phyloP scores from a whole-genome alignment of 169 alveolate species.

The Hepatocystis sp. region DNA sequence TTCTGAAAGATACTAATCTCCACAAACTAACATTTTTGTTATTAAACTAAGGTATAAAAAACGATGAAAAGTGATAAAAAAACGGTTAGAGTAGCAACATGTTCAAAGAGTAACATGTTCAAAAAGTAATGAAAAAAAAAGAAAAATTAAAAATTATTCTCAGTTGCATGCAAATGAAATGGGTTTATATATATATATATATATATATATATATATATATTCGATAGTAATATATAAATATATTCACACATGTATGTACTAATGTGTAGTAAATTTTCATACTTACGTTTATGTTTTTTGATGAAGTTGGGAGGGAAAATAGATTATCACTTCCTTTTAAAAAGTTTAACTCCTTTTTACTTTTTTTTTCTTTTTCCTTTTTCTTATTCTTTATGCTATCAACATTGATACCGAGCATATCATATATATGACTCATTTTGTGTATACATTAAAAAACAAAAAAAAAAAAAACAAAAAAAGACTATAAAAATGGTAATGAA shows the following conservation, averaged over 20 bases:
- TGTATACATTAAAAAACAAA: neutral
- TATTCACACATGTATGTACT: neutral
- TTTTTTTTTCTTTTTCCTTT: conserved; percentile 66
- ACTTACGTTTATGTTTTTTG: conserved; percentile 56
- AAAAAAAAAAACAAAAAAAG: neutral
- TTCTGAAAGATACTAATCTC: conserved; percentile 81
- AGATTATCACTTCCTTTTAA: conserved; percentile 56
- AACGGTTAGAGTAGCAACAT: too few species aligned
- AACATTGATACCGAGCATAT: conserved; percentile 70
- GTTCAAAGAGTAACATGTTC: too few species aligned
- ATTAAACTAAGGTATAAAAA: conserved; percentile 12
- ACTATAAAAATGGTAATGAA: too few species aligned
- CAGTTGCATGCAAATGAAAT: too few species aligned
- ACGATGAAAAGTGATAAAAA: neutral
- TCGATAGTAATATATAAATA: neutral
- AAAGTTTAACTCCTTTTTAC: conserved; percentile 48
- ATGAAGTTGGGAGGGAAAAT: conserved; percentile 68
- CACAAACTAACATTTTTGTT: conserved; percentile 78
- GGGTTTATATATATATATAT: neutral
- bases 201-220: neutral
- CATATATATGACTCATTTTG: conserved; percentile 75
- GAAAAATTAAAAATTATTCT: too few species aligned
- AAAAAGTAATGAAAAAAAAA: too few species aligned
- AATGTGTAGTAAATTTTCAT: neutral
- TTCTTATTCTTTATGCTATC: conserved; percentile 64